Conservation (phyloP, 1,284 basidiomycete genomes). For the Malassezia slooffiae region DNA sequence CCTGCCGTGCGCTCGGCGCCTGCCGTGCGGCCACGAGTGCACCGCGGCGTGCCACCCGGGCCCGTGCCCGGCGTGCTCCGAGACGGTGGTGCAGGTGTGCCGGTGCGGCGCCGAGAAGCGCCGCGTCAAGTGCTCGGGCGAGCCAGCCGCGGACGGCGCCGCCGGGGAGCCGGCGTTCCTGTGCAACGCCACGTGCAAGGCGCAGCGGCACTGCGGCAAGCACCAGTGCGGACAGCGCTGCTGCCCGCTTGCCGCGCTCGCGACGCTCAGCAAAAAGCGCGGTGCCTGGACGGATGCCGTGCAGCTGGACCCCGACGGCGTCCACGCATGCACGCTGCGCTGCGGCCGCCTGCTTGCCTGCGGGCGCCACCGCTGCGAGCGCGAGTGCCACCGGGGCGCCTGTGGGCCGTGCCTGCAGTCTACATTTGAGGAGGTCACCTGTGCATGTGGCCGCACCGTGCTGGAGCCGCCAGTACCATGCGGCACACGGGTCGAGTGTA, state of each 20-base stretch:
- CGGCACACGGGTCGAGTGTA: slow-evolving; percentile 34
- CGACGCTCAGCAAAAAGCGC: slow-evolving; percentile 25
- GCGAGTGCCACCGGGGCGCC: slow-evolving; percentile 39
- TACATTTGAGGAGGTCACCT: slow-evolving; percentile 39
- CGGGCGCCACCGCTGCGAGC: slow-evolving; percentile 33
- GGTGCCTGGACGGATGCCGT: slow-evolving; percentile 22
- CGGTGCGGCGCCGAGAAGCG: slow-evolving; percentile 41
- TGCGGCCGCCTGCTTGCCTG: slow-evolving; percentile 39
- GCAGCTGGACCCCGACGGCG: slow-evolving; percentile 36
- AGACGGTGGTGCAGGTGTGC: slow-evolving; percentile 34
- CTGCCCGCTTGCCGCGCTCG: slow-evolving; percentile 40
- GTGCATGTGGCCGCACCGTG: slow-evolving; percentile 41
- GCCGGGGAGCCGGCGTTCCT: slow-evolving; percentile 34
- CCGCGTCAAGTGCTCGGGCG: slow-evolving; percentile 22
- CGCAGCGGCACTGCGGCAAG: slow-evolving; percentile 33
- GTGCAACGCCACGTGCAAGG: slow-evolving; percentile 30
- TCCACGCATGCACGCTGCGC: slow-evolving; percentile 33
- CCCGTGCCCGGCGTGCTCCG: slow-evolving; percentile 34
- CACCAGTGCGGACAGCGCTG: slow-evolving; percentile 36
- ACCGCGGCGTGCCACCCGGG: slow-evolving; percentile 30
- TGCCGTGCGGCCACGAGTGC: slow-evolving; percentile 34
- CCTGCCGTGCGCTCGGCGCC: slow-evolving; percentile 24
- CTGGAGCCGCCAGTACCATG: slow-evolving; percentile 44
- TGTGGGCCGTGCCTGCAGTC: slow-evolving; percentile 43
- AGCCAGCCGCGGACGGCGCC: slow-evolving; percentile 21